These are phyloP conservation scores for Setaria viridis DNA, from an alignment of 202 grass and related monocot species.

Conservation along the genomic window DNA sequence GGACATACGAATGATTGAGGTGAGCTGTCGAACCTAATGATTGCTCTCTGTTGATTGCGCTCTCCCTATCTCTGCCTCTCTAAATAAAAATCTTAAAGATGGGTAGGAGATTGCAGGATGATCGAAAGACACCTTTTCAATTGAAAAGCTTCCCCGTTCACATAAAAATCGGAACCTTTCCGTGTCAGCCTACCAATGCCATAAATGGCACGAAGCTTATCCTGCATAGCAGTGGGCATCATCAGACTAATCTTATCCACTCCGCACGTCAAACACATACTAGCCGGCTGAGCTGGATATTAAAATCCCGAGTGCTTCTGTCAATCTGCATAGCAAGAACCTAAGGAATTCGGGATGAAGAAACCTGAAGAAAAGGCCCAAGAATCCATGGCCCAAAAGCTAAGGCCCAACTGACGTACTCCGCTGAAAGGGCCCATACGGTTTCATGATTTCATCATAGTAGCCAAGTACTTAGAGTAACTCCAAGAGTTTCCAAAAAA, in stretches of 20 bases:
- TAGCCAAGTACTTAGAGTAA: too few relatives aligned
- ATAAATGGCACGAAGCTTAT: conserved; percentile 1
- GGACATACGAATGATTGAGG: background rate
- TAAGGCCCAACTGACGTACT: too few relatives aligned
- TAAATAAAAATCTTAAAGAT: background rate
- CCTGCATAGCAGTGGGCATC: background rate
- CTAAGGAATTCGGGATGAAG: too few relatives aligned
- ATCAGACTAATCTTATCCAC: background rate
- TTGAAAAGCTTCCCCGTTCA: background rate
- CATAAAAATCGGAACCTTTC: conserved; percentile 9
- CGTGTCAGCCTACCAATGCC: background rate
- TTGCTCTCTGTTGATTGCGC: background rate
- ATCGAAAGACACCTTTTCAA: background rate
- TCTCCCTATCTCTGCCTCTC: background rate
- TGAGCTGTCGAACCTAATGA: background rate
- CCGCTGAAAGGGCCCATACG: too few relatives aligned
- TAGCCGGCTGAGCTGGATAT: background rate
- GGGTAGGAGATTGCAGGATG: background rate
- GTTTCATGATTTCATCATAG: too few relatives aligned
- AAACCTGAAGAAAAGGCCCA: too few relatives aligned
- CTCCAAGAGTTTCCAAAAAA: too few relatives aligned
- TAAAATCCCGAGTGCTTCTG: background rate
- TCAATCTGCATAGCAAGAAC: too few relatives aligned
- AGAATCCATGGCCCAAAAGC: too few relatives aligned
- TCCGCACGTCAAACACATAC: background rate